Evolutionary conservation across 495 filamentous ascomycete species (phyloP).

Genomic region (Aspergillus campestris): DNA sequence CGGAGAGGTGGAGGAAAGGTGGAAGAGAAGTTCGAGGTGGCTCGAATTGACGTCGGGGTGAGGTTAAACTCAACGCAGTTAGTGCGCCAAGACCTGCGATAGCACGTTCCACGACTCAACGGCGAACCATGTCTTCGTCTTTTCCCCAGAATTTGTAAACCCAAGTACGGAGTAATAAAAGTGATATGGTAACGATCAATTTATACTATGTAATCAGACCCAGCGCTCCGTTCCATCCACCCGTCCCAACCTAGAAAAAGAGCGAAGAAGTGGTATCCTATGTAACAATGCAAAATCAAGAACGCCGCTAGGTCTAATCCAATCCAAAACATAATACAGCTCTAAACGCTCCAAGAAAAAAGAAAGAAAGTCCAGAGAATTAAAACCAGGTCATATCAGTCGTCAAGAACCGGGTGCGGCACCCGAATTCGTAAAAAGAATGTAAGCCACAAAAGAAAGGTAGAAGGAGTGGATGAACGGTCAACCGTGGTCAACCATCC

Average conservation of each 20-base stretch:
- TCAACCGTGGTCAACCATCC: neutral
- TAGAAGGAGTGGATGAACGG: neutral
- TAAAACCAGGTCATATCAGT: constrained; percentile 27
- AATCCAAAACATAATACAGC: constrained; percentile 9
- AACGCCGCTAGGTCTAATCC: constrained; percentile 9
- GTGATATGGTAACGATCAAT: neutral
- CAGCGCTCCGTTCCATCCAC: no score
- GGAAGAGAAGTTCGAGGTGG: constrained; percentile 9
- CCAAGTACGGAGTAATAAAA: neutral
- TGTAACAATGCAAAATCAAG: constrained; percentile 2
- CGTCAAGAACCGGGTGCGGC: constrained; percentile 15
- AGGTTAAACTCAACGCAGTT: neutral
- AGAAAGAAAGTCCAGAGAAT: constrained; percentile 9
- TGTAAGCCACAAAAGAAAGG: constrained; percentile 8
- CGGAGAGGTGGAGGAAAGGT: constrained; percentile 9
- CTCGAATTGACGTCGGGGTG: constrained; percentile 20
- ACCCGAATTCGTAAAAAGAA: neutral
- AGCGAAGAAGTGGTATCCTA: constrained; percentile 17
- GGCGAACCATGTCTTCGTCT: neutral
- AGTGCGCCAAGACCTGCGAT: no score
- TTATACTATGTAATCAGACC: no score
- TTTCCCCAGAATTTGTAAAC: neutral
- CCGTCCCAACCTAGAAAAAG: neutral
- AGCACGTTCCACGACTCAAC: neutral
- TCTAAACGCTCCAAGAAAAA: constrained; percentile 3